A percentile compares a stretch with the other conserved stretches of the same genome.
These are phyloP conservation scores for Flammula alnicola DNA, from an alignment of 1,284 basidiomycete genomes.

Conservation along the genomic window DNA sequence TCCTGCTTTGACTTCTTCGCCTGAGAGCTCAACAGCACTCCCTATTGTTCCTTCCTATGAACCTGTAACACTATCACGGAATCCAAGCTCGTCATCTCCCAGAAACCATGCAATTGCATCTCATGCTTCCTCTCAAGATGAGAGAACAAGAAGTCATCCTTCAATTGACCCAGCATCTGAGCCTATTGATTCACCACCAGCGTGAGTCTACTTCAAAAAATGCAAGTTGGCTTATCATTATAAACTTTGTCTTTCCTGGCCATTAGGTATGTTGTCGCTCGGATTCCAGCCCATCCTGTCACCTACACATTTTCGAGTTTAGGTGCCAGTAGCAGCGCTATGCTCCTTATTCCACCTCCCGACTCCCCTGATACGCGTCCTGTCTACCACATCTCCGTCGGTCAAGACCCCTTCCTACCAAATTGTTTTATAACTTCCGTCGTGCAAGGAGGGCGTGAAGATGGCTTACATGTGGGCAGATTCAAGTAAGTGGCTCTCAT, in stretches of 20 bases:
- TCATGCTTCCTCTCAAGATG: too few species aligned
- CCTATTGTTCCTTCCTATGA: not conserved
- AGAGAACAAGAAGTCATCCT: not conserved
- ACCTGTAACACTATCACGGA: not conserved
- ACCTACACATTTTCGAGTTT: conserved; percentile 35
- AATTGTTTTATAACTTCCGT: conserved; percentile 41
- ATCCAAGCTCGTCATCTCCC: not conserved
- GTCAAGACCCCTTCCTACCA: conserved; percentile 43
- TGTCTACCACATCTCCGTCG: conserved; percentile 41
- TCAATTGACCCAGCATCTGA: not conserved
- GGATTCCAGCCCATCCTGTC: conserved; percentile 21
- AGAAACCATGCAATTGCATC: not conserved
- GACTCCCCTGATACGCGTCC: conserved; percentile 32
- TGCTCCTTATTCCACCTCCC: conserved; percentile 30
- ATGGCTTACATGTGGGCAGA: conserved; percentile 40
- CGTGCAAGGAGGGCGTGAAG: conserved; percentile 32
- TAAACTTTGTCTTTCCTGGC: not conserved
- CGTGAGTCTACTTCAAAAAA: not conserved
- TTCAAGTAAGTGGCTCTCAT: conserved; percentile 37
- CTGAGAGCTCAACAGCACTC: too few species aligned
- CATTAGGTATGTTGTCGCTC: conserved; percentile 13
- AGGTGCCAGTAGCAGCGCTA: conserved; percentile 31
- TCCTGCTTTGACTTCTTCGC: too few species aligned
- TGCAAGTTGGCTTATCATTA: too few species aligned
- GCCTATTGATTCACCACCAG: not conserved